Conservation (phyloP, 768 basidiomycete species). For the Hypholoma fasciculare region DNA sequence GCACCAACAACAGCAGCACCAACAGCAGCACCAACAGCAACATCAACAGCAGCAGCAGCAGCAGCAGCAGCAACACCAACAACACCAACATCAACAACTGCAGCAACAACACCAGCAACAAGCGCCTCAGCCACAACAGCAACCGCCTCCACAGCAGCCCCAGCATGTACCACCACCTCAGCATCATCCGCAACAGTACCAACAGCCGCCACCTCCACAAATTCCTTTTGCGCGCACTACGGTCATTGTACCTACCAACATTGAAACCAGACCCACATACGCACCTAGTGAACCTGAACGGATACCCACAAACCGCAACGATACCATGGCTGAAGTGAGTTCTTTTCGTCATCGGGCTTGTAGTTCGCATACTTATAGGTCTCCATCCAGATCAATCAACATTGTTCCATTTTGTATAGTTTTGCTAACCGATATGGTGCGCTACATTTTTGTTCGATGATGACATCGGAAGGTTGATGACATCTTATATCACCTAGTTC, state of each 20-base stretch:
- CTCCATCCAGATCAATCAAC: slow-evolving; percentile 55
- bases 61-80: slow-evolving; percentile 20
- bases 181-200: slow-evolving; percentile 21
- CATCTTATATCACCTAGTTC: slow-evolving; percentile 29
- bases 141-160: slow-evolving; percentile 17
- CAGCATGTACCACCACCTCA: slow-evolving; percentile 17
- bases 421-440: slow-evolving; percentile 73
- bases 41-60: slow-evolving; percentile 20
- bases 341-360: not conserved
- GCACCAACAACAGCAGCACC: slow-evolving; percentile 15
- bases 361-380: slow-evolving; percentile 5
- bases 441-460: slow-evolving; percentile 4
- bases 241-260: slow-evolving; percentile 39
- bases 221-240: slow-evolving; percentile 35
- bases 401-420: slow-evolving; percentile 58
- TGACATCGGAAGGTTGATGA: not conserved
- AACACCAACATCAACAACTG: not conserved
- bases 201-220: slow-evolving; percentile 22
- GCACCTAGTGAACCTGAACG: slow-evolving; percentile 35
- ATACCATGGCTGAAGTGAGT: slow-evolving; percentile 44
- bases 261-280: slow-evolving; percentile 40
- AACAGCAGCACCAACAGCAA: slow-evolving; percentile 17
- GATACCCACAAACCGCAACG: slow-evolving; percentile 32
- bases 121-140: slow-evolving; percentile 3
- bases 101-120: slow-evolving; percentile 1